These are phyloP conservation scores for Gonapodya prolifera DNA, from an alignment of 192 early-diverging fungal species.

Conservation along the genomic window DNA sequence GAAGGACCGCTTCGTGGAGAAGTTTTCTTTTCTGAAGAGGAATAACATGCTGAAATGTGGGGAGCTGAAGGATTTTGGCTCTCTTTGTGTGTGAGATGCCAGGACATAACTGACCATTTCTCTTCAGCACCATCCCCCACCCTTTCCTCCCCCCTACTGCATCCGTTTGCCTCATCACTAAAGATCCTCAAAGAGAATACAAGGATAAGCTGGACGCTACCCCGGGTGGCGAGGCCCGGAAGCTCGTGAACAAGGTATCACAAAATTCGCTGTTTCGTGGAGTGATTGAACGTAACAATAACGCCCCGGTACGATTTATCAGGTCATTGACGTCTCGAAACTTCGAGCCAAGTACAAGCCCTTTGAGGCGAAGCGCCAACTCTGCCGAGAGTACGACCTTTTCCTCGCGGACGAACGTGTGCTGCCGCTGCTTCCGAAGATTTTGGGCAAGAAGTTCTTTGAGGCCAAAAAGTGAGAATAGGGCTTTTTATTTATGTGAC, in stretches of 20 bases:
- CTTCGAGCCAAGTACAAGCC: constrained; percentile 66
- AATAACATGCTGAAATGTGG: background rate
- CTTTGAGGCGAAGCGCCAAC: constrained; percentile 65
- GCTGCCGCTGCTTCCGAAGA: constrained; percentile 53
- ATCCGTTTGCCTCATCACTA: constrained; percentile 79
- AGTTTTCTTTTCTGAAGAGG: background rate
- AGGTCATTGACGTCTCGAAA: constrained; percentile 67
- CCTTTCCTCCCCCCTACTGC: constrained; percentile 13
- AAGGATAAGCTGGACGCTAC: constrained; percentile 57
- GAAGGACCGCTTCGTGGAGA: background rate
- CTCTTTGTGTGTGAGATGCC: background rate
- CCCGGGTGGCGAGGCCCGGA: constrained; percentile 25
- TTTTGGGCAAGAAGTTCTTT: constrained; percentile 77
- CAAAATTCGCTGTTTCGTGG: background rate
- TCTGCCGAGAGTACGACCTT: constrained; percentile 64
- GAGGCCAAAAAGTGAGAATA: constrained; percentile 60
- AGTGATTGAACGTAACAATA: constrained; percentile 4
- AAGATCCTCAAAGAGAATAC: constrained; percentile 67
- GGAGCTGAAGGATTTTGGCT: background rate
- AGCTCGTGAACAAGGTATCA: constrained; percentile 44
- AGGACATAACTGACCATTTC: background rate
- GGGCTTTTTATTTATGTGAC: constrained; percentile 11
- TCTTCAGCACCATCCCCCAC: constrained; percentile 7
- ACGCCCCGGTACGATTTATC: constrained; percentile 6
- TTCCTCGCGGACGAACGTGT: constrained; percentile 83